Evolutionary conservation across 2,329 filamentous ascomycete genomes (phyloP).

Genomic region (Tolypocladium guangdongense): DNA sequence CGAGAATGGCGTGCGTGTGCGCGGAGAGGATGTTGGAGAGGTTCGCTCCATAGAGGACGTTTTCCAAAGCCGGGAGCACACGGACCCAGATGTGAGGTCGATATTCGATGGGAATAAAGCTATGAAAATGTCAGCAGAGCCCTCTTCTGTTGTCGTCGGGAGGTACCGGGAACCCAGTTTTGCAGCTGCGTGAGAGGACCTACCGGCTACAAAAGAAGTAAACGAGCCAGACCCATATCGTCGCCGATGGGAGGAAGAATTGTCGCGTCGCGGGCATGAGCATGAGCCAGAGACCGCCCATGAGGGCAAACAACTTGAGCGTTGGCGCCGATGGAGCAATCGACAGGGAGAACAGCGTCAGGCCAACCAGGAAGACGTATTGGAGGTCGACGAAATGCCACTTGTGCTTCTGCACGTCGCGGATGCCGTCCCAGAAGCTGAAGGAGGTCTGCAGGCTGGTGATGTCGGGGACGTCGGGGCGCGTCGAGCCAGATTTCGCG

Average conservation of each 20-base stretch:
- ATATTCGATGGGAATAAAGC: conserved; percentile 82
- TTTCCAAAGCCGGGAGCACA: conserved; percentile 86
- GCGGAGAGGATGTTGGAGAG: conserved; percentile 91
- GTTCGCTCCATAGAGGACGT: conserved; percentile 92
- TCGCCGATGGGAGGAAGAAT: conserved; percentile 80
- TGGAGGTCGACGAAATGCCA: conserved; percentile 81
- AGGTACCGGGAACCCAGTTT: neutral
- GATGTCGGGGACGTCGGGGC: conserved; percentile 45
- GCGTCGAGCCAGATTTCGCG: conserved; percentile 25
- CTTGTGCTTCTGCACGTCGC: conserved; percentile 62
- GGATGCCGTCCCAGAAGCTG: conserved; percentile 67
- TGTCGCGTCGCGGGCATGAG: conserved; percentile 78
- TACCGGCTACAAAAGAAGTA: conserved; percentile 93
- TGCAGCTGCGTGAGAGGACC: conserved; percentile 26
- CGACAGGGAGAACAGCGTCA: conserved; percentile 73
- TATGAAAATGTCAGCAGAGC: conserved; percentile 21
- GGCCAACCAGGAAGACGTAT: conserved; percentile 62
- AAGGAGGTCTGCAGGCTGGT: conserved; percentile 71
- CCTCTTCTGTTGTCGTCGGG: conserved; percentile 1
- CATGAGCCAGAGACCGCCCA: conserved; percentile 56
- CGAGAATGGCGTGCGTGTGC: conserved; percentile 72
- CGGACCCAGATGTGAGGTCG: conserved; percentile 92
- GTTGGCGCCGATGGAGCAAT: conserved; percentile 74
- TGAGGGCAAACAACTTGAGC: conserved; percentile 62
- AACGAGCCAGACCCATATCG: conserved; percentile 76